Conservation (phyloP, 495 filamentous ascomycete genomes). For the Cladorrhinum samala region DNA sequence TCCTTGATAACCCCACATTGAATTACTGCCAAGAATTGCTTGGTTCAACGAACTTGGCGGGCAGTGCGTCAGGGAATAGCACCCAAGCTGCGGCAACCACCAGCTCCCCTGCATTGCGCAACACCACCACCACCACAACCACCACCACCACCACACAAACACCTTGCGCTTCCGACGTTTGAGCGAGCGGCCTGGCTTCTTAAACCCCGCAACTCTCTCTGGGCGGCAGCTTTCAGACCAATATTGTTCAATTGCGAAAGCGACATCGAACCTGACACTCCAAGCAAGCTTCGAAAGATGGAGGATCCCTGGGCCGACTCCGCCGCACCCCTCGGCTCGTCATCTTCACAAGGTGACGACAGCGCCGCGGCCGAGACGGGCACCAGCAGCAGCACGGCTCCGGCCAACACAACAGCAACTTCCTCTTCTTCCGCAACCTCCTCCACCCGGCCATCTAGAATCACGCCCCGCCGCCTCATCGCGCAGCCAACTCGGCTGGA, state of each 20-base stretch:
- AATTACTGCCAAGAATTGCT: slow-evolving; percentile 15
- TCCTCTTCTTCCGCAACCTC: slow-evolving; percentile 37
- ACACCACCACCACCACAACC: not conserved
- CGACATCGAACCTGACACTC: not conserved
- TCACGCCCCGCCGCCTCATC: slow-evolving; percentile 64
- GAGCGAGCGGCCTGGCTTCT: no score
- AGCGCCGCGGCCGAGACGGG: not conserved
- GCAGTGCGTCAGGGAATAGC: not conserved
- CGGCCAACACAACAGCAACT: slow-evolving; percentile 15
- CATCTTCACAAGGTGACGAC: slow-evolving; percentile 12
- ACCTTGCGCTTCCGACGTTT: no score
- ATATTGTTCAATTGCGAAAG: not conserved
- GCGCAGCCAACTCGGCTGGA: slow-evolving; percentile 79
- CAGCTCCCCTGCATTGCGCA: slow-evolving; percentile 3
- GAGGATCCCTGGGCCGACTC: slow-evolving; percentile 37
- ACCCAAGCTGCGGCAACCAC: not conserved
- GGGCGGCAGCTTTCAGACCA: not conserved
- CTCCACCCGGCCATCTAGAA: slow-evolving; percentile 34
- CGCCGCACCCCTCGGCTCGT: slow-evolving; percentile 5
- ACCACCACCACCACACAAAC: no score
- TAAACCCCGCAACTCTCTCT: not conserved
- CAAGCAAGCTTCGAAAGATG: no score
- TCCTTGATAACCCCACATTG: slow-evolving; percentile 13
- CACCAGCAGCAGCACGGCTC: not conserved
- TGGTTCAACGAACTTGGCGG: slow-evolving; percentile 7